These are phyloP conservation scores for Takashimella koratensis DNA, from an alignment of 1,284 basidiomycete species.

Conservation along the genomic window DNA sequence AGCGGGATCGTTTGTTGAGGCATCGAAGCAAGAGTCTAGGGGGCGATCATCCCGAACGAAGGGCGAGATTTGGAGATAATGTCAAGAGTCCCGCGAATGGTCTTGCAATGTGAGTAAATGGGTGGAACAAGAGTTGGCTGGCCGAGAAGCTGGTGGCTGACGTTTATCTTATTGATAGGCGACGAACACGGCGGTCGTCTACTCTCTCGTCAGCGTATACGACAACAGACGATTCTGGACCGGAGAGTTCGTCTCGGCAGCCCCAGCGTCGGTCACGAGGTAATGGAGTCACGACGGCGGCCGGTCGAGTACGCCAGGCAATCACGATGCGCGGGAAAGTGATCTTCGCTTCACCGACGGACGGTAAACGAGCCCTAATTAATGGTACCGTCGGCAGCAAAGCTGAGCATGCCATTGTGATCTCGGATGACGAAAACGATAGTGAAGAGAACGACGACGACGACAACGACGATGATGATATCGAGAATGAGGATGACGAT, in stretches of 20 bases:
- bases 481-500: constrained; percentile 45
- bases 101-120: not conserved
- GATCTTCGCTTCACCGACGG: not conserved
- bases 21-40: constrained; percentile 23
- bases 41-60: constrained; percentile 15
- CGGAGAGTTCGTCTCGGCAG: constrained; percentile 2
- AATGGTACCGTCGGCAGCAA: not conserved
- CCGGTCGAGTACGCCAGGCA: not conserved
- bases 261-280: not conserved
- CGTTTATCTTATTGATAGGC: too few relatives aligned
- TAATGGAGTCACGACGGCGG: not conserved
- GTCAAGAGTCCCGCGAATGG: constrained; percentile 31
- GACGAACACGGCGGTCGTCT: constrained; percentile 21
- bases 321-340: not conserved
- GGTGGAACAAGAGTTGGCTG: not conserved
- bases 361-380: not conserved
- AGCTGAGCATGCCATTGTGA: not conserved
- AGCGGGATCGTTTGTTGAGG: constrained; percentile 10
- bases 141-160: not conserved
- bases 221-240: constrained; percentile 26
- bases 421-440: constrained; percentile 31
- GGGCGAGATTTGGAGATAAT: constrained; percentile 34
- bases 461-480: constrained; percentile 56
- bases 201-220: constrained; percentile 34
- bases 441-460: constrained; percentile 6